A percentile compares a stretch with the other conserved stretches of the same genome.
phyloP scores from a whole-genome alignment of 768 basidiomycete genomes.

The Kwoniella europaea region DNA sequence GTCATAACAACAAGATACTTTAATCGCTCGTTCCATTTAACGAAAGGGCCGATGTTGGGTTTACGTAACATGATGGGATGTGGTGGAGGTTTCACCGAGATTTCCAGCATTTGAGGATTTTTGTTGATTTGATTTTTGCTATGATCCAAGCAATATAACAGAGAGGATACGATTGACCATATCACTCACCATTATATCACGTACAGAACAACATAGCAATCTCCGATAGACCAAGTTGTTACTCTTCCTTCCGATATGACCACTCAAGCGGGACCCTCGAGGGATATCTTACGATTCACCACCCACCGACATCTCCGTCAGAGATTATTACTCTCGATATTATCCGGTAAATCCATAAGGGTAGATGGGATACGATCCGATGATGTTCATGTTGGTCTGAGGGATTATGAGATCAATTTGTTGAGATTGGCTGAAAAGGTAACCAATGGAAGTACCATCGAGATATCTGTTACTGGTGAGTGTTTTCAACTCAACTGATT shows the following conservation, averaged over 20 bases:
- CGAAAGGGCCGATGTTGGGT: too few relatives aligned
- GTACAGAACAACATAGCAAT: not conserved
- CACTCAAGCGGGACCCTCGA: slow-evolving; percentile 23
- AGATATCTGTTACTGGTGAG: slow-evolving; percentile 95
- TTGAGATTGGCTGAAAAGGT: slow-evolving; percentile 84
- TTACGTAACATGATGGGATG: too few relatives aligned
- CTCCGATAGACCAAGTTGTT: not conserved
- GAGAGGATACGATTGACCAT: not conserved
- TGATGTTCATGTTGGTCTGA: slow-evolving; percentile 92
- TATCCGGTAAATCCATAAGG: slow-evolving; percentile 81
- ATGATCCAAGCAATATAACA: too few relatives aligned
- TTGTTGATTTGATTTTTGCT: not conserved
- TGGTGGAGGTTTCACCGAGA: not conserved
- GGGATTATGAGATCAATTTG: slow-evolving; percentile 91
- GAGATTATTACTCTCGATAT: slow-evolving; percentile 82
- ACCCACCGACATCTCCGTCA: slow-evolving; percentile 83
- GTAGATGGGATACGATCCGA: slow-evolving; percentile 87
- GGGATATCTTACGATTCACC: slow-evolving; percentile 56
- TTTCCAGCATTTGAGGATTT: not conserved
- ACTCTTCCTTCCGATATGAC: not conserved
- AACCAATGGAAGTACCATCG: slow-evolving; percentile 91
- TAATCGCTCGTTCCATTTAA: not conserved
- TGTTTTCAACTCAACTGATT: too few relatives aligned
- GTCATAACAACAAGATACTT: slow-evolving; percentile 1
- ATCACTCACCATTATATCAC: not conserved